phyloP scores from a whole-genome alignment of 2,329 filamentous ascomycete genomes.

The Aspergillus uvarum region DNA sequence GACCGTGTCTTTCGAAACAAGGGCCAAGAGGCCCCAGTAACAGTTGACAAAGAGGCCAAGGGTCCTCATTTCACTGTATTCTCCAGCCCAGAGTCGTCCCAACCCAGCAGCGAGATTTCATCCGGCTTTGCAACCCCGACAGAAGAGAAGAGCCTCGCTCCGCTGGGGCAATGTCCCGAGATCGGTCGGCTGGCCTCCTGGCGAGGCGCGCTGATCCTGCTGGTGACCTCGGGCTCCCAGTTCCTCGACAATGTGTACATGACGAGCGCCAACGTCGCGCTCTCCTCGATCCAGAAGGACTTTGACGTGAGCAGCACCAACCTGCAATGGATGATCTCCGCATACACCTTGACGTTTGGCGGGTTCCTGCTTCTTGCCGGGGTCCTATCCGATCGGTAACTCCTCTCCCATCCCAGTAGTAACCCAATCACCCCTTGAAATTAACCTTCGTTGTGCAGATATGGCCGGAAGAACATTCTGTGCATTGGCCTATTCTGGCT shows the following conservation, averaged over 20 bases:
- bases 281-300: constrained; percentile 43
- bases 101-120: constrained; percentile 15
- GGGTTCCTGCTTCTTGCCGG: constrained; percentile 37
- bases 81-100: constrained; percentile 14
- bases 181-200: constrained; percentile 39
- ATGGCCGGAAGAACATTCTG: constrained; percentile 41
- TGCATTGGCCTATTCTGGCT: constrained; percentile 40
- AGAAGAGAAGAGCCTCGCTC: constrained; percentile 20
- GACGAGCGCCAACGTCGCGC: constrained; percentile 44
- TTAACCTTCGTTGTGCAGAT: constrained; percentile 21
- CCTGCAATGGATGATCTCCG: constrained; percentile 45
- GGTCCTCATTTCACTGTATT: constrained; percentile 18
- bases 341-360: constrained; percentile 44
- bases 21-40: neutral
- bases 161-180: constrained; percentile 28
- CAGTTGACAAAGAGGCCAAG: constrained; percentile 6
- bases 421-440: neutral
- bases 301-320: constrained; percentile 37
- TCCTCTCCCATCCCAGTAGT: constrained; percentile 1
- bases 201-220: constrained; percentile 40
- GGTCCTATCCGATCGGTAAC: constrained; percentile 35
- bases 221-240: constrained; percentile 45
- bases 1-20: constrained; percentile 5
- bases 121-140: constrained; percentile 18
- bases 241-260: constrained; percentile 49